phyloP scores from a whole-genome alignment of 495 filamentous ascomycete species.

The Evernia prunastri region DNA sequence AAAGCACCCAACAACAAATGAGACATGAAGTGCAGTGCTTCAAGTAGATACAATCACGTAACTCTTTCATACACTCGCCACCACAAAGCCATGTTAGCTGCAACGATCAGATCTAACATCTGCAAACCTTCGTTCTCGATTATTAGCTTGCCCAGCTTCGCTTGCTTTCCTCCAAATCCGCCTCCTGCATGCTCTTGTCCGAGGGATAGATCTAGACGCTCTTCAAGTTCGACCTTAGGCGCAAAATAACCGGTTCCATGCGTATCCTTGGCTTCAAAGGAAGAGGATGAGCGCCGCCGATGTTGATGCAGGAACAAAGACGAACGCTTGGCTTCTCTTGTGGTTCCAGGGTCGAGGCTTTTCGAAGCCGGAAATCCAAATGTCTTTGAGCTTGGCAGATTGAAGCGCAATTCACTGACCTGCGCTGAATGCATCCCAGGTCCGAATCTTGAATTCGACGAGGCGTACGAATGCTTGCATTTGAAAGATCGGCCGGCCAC shows the following conservation, averaged over 20 bases:
- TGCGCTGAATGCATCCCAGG: conserved; percentile 39
- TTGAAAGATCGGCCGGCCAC: conserved; percentile 65
- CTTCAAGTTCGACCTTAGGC: conserved; percentile 22
- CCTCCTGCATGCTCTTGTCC: conserved; percentile 75
- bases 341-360: conserved; percentile 26
- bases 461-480: conserved; percentile 62
- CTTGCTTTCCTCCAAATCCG: conserved; percentile 73
- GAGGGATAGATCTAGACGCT: conserved; percentile 61
- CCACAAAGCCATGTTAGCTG: conserved; percentile 86
- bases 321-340: conserved; percentile 16
- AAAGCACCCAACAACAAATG: neutral
- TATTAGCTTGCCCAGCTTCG: conserved; percentile 88
- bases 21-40: neutral
- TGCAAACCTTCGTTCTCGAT: conserved; percentile 86
- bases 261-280: conserved; percentile 24
- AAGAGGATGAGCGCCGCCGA: conserved; percentile 7
- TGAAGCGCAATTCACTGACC: conserved; percentile 84
- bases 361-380: conserved; percentile 26
- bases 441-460: conserved; percentile 28
- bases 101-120: conserved; percentile 90
- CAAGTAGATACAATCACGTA: conserved; percentile 4
- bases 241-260: conserved; percentile 7
- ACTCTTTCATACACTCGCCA: conserved; percentile 76
- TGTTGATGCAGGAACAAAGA: conserved; percentile 18
- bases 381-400: conserved; percentile 50